Evolutionary conservation across 2,329 filamentous ascomycete genomes (phyloP).

Genomic region (Dendryphion nanum): DNA sequence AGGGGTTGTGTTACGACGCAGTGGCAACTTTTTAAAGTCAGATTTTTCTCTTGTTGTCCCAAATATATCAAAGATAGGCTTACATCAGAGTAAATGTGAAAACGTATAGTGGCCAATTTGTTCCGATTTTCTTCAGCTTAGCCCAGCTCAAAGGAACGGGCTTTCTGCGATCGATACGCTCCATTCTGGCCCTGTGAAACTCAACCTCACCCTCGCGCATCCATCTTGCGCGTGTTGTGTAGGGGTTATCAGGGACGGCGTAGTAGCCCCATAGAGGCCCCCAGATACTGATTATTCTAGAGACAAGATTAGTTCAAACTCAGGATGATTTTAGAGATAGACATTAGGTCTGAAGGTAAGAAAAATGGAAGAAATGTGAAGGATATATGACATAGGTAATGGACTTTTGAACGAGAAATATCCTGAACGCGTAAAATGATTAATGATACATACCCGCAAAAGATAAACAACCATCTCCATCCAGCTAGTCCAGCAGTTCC

Average conservation of each 20-base stretch:
- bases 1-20: constrained; percentile 12
- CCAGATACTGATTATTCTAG: constrained; percentile 38
- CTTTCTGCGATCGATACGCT: constrained; percentile 10
- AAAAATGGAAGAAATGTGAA: too few species aligned
- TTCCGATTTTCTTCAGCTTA: constrained; percentile 7
- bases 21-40: constrained; percentile 6
- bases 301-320: too few species aligned
- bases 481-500: constrained; percentile 18
- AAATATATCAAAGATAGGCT: too few species aligned
- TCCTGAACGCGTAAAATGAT: too few species aligned
- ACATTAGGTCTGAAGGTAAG: too few species aligned
- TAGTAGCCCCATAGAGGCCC: constrained; percentile 43
- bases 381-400: too few species aligned
- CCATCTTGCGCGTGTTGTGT: constrained; percentile 13
- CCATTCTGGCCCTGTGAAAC: constrained; percentile 6
- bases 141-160: constrained; percentile 8
- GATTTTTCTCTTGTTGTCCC: too few species aligned
- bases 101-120: constrained; percentile 10
- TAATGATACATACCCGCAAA: too few species aligned
- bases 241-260: constrained; percentile 11
- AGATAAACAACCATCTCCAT: constrained; percentile 15
- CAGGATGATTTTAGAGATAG: too few species aligned
- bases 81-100: constrained; percentile 13
- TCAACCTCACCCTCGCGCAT: constrained; percentile 9
- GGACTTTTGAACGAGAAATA: too few species aligned